A percentile compares a stretch with the other conserved stretches of the same genome.
phyloP scores from a whole-genome alignment of 768 basidiomycete species.

The Tricholoma terreum region DNA sequence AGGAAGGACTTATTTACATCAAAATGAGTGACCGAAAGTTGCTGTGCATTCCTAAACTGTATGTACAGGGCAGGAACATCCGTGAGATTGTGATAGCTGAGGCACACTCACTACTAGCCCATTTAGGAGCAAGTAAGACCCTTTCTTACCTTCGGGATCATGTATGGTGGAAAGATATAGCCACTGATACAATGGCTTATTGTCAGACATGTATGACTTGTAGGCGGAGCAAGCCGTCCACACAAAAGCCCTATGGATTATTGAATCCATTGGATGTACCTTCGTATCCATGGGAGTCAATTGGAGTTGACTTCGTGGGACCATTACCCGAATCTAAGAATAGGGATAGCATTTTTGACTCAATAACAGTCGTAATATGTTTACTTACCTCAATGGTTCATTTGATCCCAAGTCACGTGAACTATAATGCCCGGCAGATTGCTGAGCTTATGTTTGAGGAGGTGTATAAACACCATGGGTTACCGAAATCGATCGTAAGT shows the following conservation, averaged over 20 bases:
- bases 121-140: slow-evolving; percentile 32
- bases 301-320: too few relatives aligned
- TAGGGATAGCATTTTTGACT: slow-evolving; percentile 12
- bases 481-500: slow-evolving; percentile 24
- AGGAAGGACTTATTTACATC: slow-evolving; percentile 14
- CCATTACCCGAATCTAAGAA: too few relatives aligned
- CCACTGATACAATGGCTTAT: slow-evolving; percentile 15
- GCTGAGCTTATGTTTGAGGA: slow-evolving; percentile 19
- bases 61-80: slow-evolving; percentile 9
- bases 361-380: slow-evolving; percentile 17
- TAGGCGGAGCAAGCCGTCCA: slow-evolving; percentile 11
- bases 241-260: slow-evolving; percentile 17
- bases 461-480: slow-evolving; percentile 29
- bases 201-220: slow-evolving; percentile 26
- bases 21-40: slow-evolving; percentile 4
- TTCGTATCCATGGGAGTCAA: too few relatives aligned
- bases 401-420: too few relatives aligned
- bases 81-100: slow-evolving; percentile 31
- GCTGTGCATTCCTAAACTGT: slow-evolving; percentile 20
- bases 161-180: slow-evolving; percentile 38
- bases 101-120: slow-evolving; percentile 36
- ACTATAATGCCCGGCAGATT: slow-evolving; percentile 11
- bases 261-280: too few relatives aligned
- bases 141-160: slow-evolving; percentile 27
- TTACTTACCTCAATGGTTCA: too few relatives aligned